phyloP scores from a whole-genome alignment of 805 yeast species.

The Saccharomycopsis sp. region DNA sequence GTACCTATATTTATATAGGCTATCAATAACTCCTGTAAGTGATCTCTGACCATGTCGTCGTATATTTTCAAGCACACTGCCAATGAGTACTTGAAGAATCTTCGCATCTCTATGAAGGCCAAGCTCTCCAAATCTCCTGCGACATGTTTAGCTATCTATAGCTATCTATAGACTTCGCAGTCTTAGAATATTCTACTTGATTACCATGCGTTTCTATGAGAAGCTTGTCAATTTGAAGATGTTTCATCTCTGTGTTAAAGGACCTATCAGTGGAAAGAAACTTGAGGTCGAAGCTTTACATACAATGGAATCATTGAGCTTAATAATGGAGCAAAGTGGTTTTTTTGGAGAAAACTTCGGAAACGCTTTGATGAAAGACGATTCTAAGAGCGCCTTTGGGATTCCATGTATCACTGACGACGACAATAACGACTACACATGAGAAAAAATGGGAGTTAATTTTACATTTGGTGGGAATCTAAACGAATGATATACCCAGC shows the following conservation, averaged over 20 bases:
- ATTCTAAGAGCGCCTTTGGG: slow-evolving; percentile 68
- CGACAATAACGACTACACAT: slow-evolving; percentile 63
- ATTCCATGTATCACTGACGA: slow-evolving; percentile 52
- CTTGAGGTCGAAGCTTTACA: slow-evolving; percentile 69
- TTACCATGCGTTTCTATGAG: slow-evolving; percentile 80
- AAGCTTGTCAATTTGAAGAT: slow-evolving; percentile 60
- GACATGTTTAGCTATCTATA: slow-evolving; percentile 87
- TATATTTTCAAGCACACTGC: slow-evolving; percentile 61
- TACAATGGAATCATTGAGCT: slow-evolving; percentile 66
- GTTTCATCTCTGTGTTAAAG: slow-evolving; percentile 69
- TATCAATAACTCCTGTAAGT: no score
- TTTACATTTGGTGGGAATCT: slow-evolving; percentile 96
- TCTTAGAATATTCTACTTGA: slow-evolving; percentile 79
- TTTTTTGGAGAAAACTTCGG: slow-evolving; percentile 60
- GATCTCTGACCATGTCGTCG: slow-evolving; percentile 23
- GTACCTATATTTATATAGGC: no score
- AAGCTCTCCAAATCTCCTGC: slow-evolving; percentile 85
- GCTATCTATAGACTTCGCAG: slow-evolving; percentile 86
- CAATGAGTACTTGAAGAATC: slow-evolving; percentile 81
- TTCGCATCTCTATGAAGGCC: slow-evolving; percentile 80
- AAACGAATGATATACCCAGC: slow-evolving; percentile 61
- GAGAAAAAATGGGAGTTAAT: slow-evolving; percentile 90
- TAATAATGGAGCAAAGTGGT: slow-evolving; percentile 54
- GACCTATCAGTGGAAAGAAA: slow-evolving; percentile 37
- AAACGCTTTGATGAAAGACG: slow-evolving; percentile 79